Evolutionary conservation across 2,329 filamentous ascomycete species (phyloP).

Genomic region (Fusarium cicatricum): DNA sequence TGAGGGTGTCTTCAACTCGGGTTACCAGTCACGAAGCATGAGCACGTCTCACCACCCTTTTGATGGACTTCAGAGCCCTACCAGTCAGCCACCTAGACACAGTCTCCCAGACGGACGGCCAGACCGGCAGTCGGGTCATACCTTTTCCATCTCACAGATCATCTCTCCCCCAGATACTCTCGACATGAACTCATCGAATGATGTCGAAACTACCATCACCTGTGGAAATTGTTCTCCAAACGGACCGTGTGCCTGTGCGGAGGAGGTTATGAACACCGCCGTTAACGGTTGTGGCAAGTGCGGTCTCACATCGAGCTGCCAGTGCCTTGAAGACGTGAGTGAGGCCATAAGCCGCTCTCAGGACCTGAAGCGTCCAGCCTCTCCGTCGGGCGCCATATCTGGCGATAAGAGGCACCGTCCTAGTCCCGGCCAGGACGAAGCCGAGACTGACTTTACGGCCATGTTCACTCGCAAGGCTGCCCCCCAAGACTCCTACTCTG

Average conservation of each 20-base stretch:
- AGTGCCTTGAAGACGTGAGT: slow-evolving; percentile 70
- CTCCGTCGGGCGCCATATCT: slow-evolving; percentile 52
- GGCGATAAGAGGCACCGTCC: slow-evolving; percentile 65
- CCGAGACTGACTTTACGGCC: slow-evolving; percentile 79
- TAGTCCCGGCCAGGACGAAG: slow-evolving; percentile 61
- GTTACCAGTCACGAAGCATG: slow-evolving; percentile 41
- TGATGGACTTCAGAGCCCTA: slow-evolving; percentile 41
- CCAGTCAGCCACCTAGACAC: slow-evolving; percentile 40
- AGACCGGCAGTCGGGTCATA: slow-evolving; percentile 46
- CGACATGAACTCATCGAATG: slow-evolving; percentile 43
- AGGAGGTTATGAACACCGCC: slow-evolving; percentile 64
- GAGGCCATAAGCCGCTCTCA: slow-evolving; percentile 50
- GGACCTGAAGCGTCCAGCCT: slow-evolving; percentile 59
- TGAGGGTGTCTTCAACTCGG: slow-evolving; percentile 40
- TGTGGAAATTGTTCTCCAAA: slow-evolving; percentile 66
- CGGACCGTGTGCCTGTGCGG: slow-evolving; percentile 66
- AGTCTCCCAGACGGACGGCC: slow-evolving; percentile 41
- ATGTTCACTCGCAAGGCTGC: slow-evolving; percentile 63
- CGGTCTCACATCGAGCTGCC: slow-evolving; percentile 67
- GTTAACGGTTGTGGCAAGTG: slow-evolving; percentile 72
- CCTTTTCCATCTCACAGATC: slow-evolving; percentile 66
- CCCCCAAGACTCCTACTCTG: slow-evolving; percentile 36
- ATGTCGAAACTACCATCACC: slow-evolving; percentile 49
- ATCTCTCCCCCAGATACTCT: slow-evolving; percentile 61
- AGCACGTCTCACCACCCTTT: slow-evolving; percentile 40